These are phyloP conservation scores for Amaranthus palmeri DNA, from an alignment of 148 eudicot species.

Conservation along the genomic window DNA sequence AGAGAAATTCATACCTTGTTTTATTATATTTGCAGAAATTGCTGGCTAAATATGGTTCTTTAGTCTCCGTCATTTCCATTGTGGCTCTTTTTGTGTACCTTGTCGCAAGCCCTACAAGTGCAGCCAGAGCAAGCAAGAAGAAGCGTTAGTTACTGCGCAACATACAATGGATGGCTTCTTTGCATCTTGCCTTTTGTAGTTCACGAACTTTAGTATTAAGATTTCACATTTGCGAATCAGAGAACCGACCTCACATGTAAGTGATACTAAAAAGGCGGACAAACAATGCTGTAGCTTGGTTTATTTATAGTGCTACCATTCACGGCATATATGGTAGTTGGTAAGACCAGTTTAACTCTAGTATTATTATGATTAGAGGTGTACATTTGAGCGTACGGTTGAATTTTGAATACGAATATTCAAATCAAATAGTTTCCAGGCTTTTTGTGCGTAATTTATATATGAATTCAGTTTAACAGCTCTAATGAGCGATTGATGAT, in stretches of 20 bases:
- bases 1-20: not conserved
- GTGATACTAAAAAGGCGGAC: constrained; percentile 13
- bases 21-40: constrained; percentile 50
- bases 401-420: too few relatives aligned
- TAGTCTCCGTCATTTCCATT: constrained; percentile 56
- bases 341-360: too few relatives aligned
- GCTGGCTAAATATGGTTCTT: constrained; percentile 78
- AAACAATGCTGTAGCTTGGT: constrained; percentile 6
- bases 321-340: constrained; percentile 7
- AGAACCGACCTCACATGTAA: constrained; percentile 12
- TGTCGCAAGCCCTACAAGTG: constrained; percentile 61
- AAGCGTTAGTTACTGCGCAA: constrained; percentile 40
- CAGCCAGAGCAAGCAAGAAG: constrained; percentile 85
- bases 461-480: too few relatives aligned
- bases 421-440: too few relatives aligned
- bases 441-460: too few relatives aligned
- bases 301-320: constrained; percentile 6
- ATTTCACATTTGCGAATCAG: constrained; percentile 6
- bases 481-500: too few relatives aligned
- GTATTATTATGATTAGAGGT: too few relatives aligned
- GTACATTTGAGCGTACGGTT: too few relatives aligned
- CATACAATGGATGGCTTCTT: constrained; percentile 4
- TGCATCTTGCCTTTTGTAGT: constrained; percentile 20
- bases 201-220: constrained; percentile 1
- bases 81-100: constrained; percentile 68